Conservation (phyloP, 441 rosid genomes). For the Pelargonium cotyledonis region DNA sequence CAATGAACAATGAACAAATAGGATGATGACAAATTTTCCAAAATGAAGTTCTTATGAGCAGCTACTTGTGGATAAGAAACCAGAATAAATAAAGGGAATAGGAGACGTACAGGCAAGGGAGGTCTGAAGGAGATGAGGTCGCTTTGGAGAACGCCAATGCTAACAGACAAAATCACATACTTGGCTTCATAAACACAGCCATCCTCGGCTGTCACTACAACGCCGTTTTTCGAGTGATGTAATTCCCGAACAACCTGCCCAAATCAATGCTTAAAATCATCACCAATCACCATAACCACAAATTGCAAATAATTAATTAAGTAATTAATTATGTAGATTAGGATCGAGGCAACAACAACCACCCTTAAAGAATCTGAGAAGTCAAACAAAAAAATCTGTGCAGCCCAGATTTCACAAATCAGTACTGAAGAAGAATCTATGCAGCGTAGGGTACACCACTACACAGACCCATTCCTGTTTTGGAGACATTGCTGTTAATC, state of each 20-base stretch:
- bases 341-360: constrained; percentile 15
- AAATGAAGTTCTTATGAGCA: no score
- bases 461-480: no score
- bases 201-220: constrained; percentile 80
- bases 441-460: neutral
- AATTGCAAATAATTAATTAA: neutral
- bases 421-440: constrained; percentile 19
- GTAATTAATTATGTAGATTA: neutral
- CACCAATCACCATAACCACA: neutral
- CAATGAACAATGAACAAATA: neutral
- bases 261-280: constrained; percentile 32
- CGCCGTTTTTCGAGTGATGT: constrained; percentile 86
- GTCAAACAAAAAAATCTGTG: constrained; percentile 44
- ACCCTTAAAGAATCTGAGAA: constrained; percentile 18
- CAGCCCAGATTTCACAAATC: constrained; percentile 20
- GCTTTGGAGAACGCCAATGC: constrained; percentile 94
- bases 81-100: constrained; percentile 18
- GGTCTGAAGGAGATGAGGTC: constrained; percentile 78
- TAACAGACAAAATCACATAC: constrained; percentile 85
- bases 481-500: no score
- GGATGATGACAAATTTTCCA: neutral
- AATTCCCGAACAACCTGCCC: constrained; percentile 90
- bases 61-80: neutral
- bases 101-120: constrained; percentile 71
- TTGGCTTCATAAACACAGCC: constrained; percentile 79